These are phyloP conservation scores for Trichoderma hamatum DNA, from an alignment of 2,329 filamentous ascomycete species.

Conservation along the genomic window DNA sequence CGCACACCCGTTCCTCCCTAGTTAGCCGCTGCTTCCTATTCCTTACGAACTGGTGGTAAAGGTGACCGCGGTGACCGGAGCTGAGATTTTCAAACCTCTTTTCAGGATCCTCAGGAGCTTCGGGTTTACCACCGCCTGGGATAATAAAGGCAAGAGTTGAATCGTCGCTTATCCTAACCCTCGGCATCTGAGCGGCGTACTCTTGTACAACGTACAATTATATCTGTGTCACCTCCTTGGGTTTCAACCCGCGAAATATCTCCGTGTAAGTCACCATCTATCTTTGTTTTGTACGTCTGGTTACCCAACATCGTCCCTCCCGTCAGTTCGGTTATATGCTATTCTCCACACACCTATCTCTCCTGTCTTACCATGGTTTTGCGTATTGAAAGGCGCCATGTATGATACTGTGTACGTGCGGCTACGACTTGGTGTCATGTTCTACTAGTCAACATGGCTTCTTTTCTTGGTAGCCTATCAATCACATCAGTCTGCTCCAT, in stretches of 20 bases:
- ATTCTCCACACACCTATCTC: neutral
- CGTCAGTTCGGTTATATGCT: neutral
- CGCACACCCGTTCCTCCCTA: neutral
- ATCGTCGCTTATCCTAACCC: constrained; percentile 24
- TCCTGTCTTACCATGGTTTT: constrained; percentile 1
- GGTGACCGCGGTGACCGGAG: constrained; percentile 4
- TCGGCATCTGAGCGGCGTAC: constrained; percentile 15
- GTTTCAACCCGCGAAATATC: constrained; percentile 5
- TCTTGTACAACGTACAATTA: neutral
- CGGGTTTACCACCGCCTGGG: neutral
- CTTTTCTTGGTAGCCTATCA: constrained; percentile 5
- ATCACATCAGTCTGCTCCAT: neutral
- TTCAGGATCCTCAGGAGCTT: constrained; percentile 8
- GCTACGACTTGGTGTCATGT: neutral
- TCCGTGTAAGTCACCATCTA: constrained; percentile 24
- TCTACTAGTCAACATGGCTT: neutral
- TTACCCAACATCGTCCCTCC: neutral
- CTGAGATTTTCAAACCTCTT: neutral
- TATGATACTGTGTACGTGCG: neutral
- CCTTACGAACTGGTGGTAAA: neutral
- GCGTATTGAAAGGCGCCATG: constrained; percentile 18
- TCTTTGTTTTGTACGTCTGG: neutral
- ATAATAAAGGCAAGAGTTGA: neutral
- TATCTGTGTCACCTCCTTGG: constrained; percentile 17
- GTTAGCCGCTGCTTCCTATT: neutral